Percentiles rank a stretch among this genome's conserved stretches.
These are phyloP conservation scores for Pseudoturritis turrita DNA, from an alignment of 345 rosid species.

Conservation along the genomic window DNA sequence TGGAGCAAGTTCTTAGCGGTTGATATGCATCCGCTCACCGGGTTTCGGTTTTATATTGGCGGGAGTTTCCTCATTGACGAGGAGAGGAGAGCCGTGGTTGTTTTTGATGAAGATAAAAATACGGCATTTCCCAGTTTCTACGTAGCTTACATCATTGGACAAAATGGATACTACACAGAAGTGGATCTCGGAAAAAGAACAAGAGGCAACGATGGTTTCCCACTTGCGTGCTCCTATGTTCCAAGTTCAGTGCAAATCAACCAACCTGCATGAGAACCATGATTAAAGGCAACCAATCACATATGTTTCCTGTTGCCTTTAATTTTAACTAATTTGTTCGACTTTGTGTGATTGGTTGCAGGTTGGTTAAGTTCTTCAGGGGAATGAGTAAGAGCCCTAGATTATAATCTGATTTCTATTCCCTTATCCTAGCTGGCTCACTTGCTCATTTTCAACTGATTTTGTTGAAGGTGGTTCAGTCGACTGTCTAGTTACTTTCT, in stretches of 20 bases:
- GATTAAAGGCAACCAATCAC: too few species aligned
- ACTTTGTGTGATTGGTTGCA: too few species aligned
- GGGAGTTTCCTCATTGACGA: not conserved
- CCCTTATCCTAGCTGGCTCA: too few species aligned
- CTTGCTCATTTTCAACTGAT: too few species aligned
- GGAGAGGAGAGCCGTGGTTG: not conserved
- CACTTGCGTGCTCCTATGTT: not conserved
- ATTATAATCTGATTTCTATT: too few species aligned
- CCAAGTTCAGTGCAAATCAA: conserved; percentile 4
- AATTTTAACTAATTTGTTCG: too few species aligned
- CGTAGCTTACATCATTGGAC: conserved; percentile 1
- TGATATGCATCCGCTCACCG: not conserved
- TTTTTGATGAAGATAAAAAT: not conserved
- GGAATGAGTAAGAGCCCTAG: too few species aligned
- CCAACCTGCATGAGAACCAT: not conserved
- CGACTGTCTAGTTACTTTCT: too few species aligned
- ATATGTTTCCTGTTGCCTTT: too few species aligned
- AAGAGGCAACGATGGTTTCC: not conserved
- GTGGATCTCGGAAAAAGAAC: not conserved
- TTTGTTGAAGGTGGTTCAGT: too few species aligned
- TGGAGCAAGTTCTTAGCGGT: not conserved
- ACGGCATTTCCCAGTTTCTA: not conserved
- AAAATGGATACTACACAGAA: not conserved
- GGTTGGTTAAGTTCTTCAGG: too few species aligned
- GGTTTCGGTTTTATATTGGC: not conserved